These are phyloP conservation scores for Rubia occidens DNA, from an alignment of 305 asterid species.

Conservation along the genomic window DNA sequence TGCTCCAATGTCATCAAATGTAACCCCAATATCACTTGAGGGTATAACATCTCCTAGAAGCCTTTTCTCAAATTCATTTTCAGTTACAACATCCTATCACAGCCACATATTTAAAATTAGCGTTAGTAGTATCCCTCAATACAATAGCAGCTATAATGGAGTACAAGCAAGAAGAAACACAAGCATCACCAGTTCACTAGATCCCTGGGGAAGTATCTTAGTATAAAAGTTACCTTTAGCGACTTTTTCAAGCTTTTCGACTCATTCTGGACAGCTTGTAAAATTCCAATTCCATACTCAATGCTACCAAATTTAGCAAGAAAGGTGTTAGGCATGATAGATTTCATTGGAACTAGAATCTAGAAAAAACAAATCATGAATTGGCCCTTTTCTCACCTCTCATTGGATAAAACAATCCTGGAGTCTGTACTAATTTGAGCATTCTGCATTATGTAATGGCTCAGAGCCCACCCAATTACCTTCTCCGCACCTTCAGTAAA, in stretches of 20 bases:
- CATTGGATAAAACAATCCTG: constrained; percentile 52
- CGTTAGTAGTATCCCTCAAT: not conserved
- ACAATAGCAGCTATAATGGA: not conserved
- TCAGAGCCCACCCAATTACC: constrained; percentile 72
- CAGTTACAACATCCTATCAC: constrained; percentile 40
- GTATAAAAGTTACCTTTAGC: constrained; percentile 36
- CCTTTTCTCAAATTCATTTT: constrained; percentile 44
- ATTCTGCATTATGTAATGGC: constrained; percentile 64
- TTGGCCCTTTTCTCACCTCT: constrained; percentile 35
- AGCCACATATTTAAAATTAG: not conserved
- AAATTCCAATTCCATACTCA: constrained; percentile 53
- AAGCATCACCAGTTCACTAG: not conserved
- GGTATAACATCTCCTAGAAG: constrained; percentile 45
- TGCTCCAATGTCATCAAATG: constrained; percentile 50
- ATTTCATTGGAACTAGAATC: not conserved
- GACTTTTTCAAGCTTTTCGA: constrained; percentile 67
- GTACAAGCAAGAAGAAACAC: not conserved
- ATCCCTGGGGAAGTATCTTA: constrained; percentile 1
- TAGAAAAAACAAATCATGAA: constrained; percentile 6
- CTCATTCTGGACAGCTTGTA: constrained; percentile 65
- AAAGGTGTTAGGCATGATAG: constrained; percentile 5
- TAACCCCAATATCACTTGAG: constrained; percentile 42
- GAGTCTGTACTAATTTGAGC: constrained; percentile 40
- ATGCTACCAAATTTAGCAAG: constrained; percentile 36
- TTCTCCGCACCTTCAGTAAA: constrained; percentile 54